A percentile compares a stretch with the other conserved stretches of the same genome.
phyloP scores from a whole-genome alignment of 2,329 filamentous ascomycete genomes.

The Monosporascus sp. region DNA sequence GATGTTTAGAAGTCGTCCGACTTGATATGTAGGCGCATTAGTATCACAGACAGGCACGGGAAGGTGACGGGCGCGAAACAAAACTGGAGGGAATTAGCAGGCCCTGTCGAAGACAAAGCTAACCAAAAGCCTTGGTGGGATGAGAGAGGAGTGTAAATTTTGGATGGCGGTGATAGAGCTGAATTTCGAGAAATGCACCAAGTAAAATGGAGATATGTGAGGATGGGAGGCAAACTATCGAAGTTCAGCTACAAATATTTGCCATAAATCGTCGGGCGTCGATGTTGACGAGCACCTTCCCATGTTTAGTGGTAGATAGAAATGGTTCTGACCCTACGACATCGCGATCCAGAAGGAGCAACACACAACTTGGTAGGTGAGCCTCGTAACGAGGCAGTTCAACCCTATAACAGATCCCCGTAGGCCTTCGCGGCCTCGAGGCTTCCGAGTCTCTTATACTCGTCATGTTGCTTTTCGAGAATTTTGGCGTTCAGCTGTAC shows the following conservation, averaged over 20 bases:
- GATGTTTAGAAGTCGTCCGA: background rate
- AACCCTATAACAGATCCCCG: too few species aligned
- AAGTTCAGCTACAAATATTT: too few species aligned
- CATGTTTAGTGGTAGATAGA: too few species aligned
- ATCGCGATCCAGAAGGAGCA: too few species aligned
- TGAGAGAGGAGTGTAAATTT: constrained; percentile 14
- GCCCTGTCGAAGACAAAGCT: constrained; percentile 14
- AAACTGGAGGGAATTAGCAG: constrained; percentile 3
- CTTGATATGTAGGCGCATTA: background rate
- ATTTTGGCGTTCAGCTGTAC: background rate
- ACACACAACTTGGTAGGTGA: too few species aligned
- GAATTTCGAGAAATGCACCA: constrained; percentile 18
- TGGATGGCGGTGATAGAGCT: constrained; percentile 20
- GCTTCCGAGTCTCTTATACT: background rate
- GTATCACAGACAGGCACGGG: background rate
- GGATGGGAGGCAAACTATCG: background rate
- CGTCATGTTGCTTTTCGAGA: background rate
- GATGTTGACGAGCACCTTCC: too few species aligned
- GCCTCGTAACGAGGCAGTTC: too few species aligned
- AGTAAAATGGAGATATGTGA: constrained; percentile 15
- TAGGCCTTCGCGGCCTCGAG: too few species aligned
- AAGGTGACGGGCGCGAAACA: constrained; percentile 5
- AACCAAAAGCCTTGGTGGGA: constrained; percentile 22
- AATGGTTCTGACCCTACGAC: too few species aligned
- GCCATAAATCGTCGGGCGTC: too few species aligned